phyloP scores from a whole-genome alignment of 257 asterid species.

The Forsythia suspensa region DNA sequence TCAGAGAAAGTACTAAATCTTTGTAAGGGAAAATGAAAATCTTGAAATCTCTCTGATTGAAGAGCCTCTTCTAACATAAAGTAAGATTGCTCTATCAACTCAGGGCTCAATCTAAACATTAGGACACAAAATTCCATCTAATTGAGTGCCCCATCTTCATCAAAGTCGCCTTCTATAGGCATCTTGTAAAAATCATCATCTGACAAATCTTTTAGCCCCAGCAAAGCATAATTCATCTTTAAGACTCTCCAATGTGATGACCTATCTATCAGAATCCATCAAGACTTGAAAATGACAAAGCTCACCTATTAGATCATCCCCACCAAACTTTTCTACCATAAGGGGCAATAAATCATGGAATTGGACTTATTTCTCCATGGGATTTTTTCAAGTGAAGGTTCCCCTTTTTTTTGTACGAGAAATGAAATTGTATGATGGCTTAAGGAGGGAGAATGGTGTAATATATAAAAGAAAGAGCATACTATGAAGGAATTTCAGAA shows the following conservation, averaged over 20 bases:
- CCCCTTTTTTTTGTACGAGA: too few relatives aligned
- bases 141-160: conserved; percentile 61
- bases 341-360: too few relatives aligned
- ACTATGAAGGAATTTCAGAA: too few relatives aligned
- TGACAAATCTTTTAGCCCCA: conserved; percentile 42
- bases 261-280: background rate
- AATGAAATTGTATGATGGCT: too few relatives aligned
- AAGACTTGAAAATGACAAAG: too few relatives aligned
- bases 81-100: conserved; percentile 51
- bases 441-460: too few relatives aligned
- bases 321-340: too few relatives aligned
- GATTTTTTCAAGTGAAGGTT: too few relatives aligned
- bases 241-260: conserved; percentile 47
- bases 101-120: conserved; percentile 62
- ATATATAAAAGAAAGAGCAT: too few relatives aligned
- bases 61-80: conserved; percentile 50
- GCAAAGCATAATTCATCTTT: conserved; percentile 34
- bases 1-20: background rate
- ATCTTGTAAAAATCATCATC: conserved; percentile 38
- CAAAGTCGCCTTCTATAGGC: conserved; percentile 53
- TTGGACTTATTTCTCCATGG: too few relatives aligned
- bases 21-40: conserved; percentile 25
- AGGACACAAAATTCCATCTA: conserved; percentile 62
- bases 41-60: conserved; percentile 29
- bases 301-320: too few relatives aligned